Evolutionary conservation across 306 rosid species (phyloP).

Genomic region (Begonia masoniana): DNA sequence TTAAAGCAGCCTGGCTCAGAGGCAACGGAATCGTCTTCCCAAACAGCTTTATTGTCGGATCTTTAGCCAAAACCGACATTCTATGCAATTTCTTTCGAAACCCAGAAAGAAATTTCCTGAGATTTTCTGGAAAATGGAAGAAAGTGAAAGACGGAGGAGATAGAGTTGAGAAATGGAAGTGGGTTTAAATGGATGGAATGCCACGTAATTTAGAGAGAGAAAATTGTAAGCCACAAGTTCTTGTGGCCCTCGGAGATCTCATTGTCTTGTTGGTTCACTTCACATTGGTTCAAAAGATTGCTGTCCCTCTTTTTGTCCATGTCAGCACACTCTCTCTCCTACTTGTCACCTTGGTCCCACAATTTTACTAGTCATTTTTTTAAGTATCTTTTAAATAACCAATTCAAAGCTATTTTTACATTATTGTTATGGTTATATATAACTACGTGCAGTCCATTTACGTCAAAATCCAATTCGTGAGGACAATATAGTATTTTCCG

Average conservation of each 20-base stretch:
- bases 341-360: too few relatives aligned
- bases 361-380: too few relatives aligned
- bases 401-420: too few relatives aligned
- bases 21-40: slow-evolving; percentile 51
- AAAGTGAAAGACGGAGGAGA: not conserved
- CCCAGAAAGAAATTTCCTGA: too few relatives aligned
- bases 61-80: slow-evolving; percentile 52
- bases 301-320: too few relatives aligned
- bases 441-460: too few relatives aligned
- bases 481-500: too few relatives aligned
- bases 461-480: too few relatives aligned
- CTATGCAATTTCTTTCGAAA: not conserved
- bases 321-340: too few relatives aligned
- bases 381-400: too few relatives aligned
- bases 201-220: slow-evolving; percentile 35
- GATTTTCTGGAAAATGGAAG: not conserved
- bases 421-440: too few relatives aligned
- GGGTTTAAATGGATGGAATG: slow-evolving; percentile 22
- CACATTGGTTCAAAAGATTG: slow-evolving; percentile 26
- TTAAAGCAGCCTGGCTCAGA: slow-evolving; percentile 14
- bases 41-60: slow-evolving; percentile 55
- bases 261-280: slow-evolving; percentile 46
- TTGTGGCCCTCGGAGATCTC: slow-evolving; percentile 65
- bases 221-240: slow-evolving; percentile 65
- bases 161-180: not conserved